Base-by-base conservation (phyloP, 2,329 filamentous ascomycete species). In the Cladosporium sp. region DNA sequence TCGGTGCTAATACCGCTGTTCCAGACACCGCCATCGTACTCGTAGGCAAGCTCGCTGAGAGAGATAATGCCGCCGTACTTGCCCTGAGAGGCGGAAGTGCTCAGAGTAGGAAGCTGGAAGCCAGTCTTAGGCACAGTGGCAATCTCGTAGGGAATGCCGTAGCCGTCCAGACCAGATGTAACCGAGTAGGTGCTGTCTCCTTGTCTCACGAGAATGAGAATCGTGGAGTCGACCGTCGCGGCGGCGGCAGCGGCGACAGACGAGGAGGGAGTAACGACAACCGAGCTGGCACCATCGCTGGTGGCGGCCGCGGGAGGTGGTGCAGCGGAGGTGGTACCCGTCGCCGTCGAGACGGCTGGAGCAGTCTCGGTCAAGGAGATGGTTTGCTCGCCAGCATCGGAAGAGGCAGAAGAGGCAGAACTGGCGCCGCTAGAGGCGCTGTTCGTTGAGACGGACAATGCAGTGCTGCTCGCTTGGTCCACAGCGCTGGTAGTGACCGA, bases 51-150 rank as follows among this genome's bases (percentile, higher is more conserved):
- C 58, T 78, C 75, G 53, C 72, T 70, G 18, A 78, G 62, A 43
- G 79, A 65, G 22, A 84, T 71, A 59, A 84, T 80, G 42, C 77
- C 79, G 22, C 78, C 80, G 57, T 77, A 83, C 61, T 80, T 82
- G 53, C 80, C 80, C 12, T 20, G n/a, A 43, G 69, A 62, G 2
- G 66, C 69, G 1, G 72, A 72, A 9, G 69, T 68, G 59, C 77
- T 82, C 32, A 84, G 70, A 0, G 64, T 54, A 1, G 80, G 80
- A 22, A 84, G 72, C 15, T 65, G 56, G 11, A 71, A 66, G 13
- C 80, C 80, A 7, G 61, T 58, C 57, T 78, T 69, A 9, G 79
- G 78, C n/a, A 84, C 78, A 18, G 76, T 55, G 9, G 81, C 58
- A 5, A 74, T 69, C 57, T 81, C 69, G 57, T 73, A 83, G 2